phyloP scores from a whole-genome alignment of 257 asterid genomes.

The Jacaranda mimosifolia region DNA sequence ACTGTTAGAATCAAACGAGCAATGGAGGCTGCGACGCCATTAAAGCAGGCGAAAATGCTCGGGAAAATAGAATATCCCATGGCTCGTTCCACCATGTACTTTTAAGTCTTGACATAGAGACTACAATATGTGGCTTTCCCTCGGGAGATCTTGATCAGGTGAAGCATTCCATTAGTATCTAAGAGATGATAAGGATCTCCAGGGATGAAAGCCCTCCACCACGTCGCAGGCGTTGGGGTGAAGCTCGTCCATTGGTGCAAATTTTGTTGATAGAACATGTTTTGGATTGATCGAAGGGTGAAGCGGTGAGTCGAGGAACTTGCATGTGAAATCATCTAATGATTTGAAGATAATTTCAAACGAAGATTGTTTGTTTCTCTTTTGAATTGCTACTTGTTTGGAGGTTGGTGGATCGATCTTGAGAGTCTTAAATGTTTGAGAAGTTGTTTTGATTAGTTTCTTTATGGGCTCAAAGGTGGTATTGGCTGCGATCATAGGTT shows the following conservation, averaged over 20 bases:
- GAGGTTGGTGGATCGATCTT: slow-evolving; percentile 6
- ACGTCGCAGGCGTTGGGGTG: slow-evolving; percentile 53
- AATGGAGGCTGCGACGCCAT: slow-evolving; percentile 44
- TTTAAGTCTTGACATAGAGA: slow-evolving; percentile 58
- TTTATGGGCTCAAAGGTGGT: not conserved
- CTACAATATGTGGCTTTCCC: slow-evolving; percentile 54
- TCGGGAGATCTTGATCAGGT: slow-evolving; percentile 46
- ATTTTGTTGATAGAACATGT: slow-evolving; percentile 44
- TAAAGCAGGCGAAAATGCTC: slow-evolving; percentile 51
- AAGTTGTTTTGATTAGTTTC: not conserved
- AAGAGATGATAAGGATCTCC: slow-evolving; percentile 58
- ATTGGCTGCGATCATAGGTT: not conserved
- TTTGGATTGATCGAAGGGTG: slow-evolving; percentile 47
- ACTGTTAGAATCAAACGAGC: slow-evolving; percentile 33
- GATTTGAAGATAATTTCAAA: slow-evolving; percentile 28
- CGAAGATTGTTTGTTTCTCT: not conserved
- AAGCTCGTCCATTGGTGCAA: slow-evolving; percentile 51
- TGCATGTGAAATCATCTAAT: slow-evolving; percentile 33
- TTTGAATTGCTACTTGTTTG: not conserved
- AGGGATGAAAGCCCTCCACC: slow-evolving; percentile 53
- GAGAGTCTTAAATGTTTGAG: not conserved
- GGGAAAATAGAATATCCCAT: slow-evolving; percentile 48
- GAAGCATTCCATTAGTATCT: slow-evolving; percentile 71
- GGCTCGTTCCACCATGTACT: slow-evolving; percentile 42
- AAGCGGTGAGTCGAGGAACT: slow-evolving; percentile 45